These are phyloP conservation scores for Leucocoprinus leucothites DNA, from an alignment of 768 basidiomycete genomes.

Conservation along the genomic window DNA sequence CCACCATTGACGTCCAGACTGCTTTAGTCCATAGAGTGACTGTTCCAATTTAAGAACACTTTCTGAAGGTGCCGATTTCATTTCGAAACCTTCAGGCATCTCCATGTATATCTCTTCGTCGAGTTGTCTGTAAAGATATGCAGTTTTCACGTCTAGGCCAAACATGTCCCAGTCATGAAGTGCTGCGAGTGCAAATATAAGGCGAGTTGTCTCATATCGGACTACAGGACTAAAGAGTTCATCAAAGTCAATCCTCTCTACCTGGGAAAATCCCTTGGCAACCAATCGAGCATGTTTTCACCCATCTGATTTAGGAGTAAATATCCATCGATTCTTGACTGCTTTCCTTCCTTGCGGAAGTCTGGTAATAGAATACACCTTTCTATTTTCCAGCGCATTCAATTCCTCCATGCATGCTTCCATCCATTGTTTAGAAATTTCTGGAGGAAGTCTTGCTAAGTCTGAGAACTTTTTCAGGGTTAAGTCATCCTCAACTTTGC, in stretches of 20 bases:
- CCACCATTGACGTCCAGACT: conserved; percentile 16
- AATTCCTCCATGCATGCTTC: conserved; percentile 8
- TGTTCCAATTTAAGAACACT: conserved; percentile 11
- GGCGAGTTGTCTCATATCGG: conserved; percentile 4
- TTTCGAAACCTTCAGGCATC: conserved; percentile 15
- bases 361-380: background rate
- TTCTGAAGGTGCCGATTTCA: conserved; percentile 19
- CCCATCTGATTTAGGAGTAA: background rate
- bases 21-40: conserved; percentile 17
- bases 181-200: conserved; percentile 24
- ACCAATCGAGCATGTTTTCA: background rate
- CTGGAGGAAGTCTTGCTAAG: too few species aligned
- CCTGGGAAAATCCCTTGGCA: conserved; percentile 14
- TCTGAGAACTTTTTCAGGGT: too few species aligned
- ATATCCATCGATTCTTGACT: background rate
- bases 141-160: conserved; percentile 14
- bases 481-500: too few species aligned
- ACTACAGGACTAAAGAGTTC: conserved; percentile 13
- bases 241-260: conserved; percentile 11
- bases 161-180: conserved; percentile 29
- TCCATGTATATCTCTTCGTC: conserved; percentile 14
- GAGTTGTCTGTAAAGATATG: conserved; percentile 10
- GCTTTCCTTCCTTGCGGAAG: background rate
- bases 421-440: conserved; percentile 3
- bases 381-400: conserved; percentile 6